These are phyloP conservation scores for Peterozyma xylosa DNA, from an alignment of 805 yeast genomes.

Conservation along the genomic window DNA sequence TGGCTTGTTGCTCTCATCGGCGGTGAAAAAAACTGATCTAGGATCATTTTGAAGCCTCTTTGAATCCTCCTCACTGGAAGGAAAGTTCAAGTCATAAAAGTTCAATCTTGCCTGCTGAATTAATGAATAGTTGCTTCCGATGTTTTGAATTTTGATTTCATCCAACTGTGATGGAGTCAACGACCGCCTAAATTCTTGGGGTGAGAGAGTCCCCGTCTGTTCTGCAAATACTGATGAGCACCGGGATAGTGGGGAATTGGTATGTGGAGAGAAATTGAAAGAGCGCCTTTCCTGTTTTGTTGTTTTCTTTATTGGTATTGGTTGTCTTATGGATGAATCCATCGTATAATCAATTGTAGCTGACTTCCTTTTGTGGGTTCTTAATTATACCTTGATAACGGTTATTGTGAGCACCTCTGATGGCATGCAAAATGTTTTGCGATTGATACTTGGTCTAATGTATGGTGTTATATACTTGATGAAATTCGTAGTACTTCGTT, in stretches of 20 bases:
- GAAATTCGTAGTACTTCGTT: too few species aligned
- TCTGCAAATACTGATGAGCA: not conserved
- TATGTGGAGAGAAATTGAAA: not conserved
- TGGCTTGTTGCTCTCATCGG: constrained; percentile 13
- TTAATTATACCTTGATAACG: too few species aligned
- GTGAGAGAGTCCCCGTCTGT: not conserved
- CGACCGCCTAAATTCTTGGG: constrained; percentile 2
- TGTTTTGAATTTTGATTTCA: not conserved
- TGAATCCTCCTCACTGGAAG: constrained; percentile 35
- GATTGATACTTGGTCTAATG: too few species aligned
- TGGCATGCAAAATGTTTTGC: too few species aligned
- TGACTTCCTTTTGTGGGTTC: not conserved
- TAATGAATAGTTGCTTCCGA: not conserved
- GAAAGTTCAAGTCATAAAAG: constrained; percentile 47
- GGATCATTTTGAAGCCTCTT: constrained; percentile 14
- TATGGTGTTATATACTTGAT: too few species aligned
- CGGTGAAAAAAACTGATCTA: constrained; percentile 16
- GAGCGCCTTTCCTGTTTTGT: not conserved
- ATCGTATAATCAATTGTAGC: not conserved
- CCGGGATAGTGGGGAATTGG: not conserved
- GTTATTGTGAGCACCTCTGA: too few species aligned
- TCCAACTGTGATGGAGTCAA: not conserved
- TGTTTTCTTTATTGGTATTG: constrained; percentile 1
- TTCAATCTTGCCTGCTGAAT: constrained; percentile 16
- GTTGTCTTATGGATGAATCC: constrained; percentile 3